Evolutionary conservation across 345 rosid species (phyloP).

Genomic region (Psidium guajava): DNA sequence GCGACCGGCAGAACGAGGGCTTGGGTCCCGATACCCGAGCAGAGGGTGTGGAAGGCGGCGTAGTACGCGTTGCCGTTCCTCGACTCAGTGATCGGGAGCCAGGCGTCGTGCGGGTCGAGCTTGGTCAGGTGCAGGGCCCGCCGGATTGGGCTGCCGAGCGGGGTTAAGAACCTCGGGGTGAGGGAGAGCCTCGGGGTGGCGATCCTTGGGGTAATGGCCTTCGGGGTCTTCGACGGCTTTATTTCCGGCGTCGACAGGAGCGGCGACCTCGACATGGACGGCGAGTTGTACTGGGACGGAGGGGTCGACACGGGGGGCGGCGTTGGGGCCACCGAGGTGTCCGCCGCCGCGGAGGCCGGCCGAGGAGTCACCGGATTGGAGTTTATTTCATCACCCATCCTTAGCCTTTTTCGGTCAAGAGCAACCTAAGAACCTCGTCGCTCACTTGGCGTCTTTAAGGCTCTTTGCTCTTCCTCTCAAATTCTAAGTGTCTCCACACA

Average conservation of each 20-base stretch:
- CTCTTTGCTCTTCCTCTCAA: neutral
- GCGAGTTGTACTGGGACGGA: slow-evolving; percentile 66
- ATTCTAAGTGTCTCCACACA: neutral
- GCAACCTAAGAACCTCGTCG: neutral
- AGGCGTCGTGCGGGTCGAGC: slow-evolving; percentile 63
- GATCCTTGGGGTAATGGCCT: slow-evolving; percentile 16
- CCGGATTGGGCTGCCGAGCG: slow-evolving; percentile 44
- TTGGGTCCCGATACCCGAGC: slow-evolving; percentile 78
- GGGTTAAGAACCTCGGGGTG: slow-evolving; percentile 56
- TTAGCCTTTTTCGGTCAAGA: neutral
- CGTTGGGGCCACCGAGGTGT: slow-evolving; percentile 4
- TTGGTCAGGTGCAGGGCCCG: slow-evolving; percentile 42
- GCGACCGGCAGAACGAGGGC: slow-evolving; percentile 92
- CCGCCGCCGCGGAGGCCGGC: neutral
- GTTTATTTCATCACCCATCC: slow-evolving; percentile 23
- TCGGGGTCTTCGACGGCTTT: slow-evolving; percentile 24
- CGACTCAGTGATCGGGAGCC: slow-evolving; percentile 94
- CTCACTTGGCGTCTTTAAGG: neutral
- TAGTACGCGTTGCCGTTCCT: slow-evolving; percentile 70
- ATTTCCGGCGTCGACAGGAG: slow-evolving; percentile 23
- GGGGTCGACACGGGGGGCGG: slow-evolving; percentile 52
- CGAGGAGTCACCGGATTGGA: slow-evolving; percentile 30
- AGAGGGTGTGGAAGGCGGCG: slow-evolving; percentile 75
- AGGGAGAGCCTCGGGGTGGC: slow-evolving; percentile 31
- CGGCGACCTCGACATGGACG: slow-evolving; percentile 56